phyloP scores from a whole-genome alignment of 148 eudicot genomes.

The Heliamphora exappendiculata region DNA sequence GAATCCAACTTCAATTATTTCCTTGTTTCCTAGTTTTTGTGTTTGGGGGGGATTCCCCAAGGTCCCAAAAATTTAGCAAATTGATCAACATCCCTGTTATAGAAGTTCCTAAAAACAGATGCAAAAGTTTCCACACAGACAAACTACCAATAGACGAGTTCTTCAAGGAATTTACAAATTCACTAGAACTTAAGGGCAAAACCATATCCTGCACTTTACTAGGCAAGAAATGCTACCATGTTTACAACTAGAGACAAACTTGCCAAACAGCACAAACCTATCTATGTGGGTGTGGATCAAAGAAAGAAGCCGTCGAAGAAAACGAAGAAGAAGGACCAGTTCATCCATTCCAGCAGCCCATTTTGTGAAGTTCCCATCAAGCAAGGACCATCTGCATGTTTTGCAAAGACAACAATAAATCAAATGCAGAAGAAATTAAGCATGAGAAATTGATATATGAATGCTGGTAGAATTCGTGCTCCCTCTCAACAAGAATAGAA shows the following conservation, averaged over 20 bases:
- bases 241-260: slow-evolving; percentile 14
- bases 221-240: background rate
- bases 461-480: background rate
- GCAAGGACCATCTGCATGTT: slow-evolving; percentile 30
- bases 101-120: background rate
- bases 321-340: background rate
- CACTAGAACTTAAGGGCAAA: background rate
- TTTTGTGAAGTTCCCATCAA: slow-evolving; percentile 11
- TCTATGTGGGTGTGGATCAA: background rate
- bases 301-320: too few species aligned
- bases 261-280: background rate
- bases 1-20: background rate
- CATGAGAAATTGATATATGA: background rate
- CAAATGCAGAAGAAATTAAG: background rate
- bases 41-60: background rate
- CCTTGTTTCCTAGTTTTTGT: background rate
- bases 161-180: background rate
- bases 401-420: background rate
- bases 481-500: background rate
- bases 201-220: background rate
- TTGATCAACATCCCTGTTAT: background rate
- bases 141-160: background rate
- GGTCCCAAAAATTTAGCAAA: background rate
- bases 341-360: background rate
- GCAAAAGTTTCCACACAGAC: background rate